Base-by-base conservation (phyloP, 768 basidiomycete genomes). In the Tulasnella sp. region DNA sequence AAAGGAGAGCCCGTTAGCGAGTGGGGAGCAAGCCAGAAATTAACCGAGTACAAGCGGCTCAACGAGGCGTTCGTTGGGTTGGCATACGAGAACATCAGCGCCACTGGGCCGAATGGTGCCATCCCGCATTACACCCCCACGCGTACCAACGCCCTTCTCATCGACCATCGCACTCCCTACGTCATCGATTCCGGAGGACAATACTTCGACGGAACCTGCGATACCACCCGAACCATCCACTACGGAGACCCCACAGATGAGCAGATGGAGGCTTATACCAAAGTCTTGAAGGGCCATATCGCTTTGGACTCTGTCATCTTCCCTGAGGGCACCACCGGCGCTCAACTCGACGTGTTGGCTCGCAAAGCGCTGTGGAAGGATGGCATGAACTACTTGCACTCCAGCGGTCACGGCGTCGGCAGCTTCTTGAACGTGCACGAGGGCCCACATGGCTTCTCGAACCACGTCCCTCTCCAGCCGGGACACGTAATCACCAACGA, bases 221-320 rank as follows among this genome's bases (percentile, higher is more conserved):
- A 87, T 79, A 86, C 85, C 29, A 86, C 86, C 0, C 82, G 85
- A 31, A 85, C 85, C 29, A 37, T 94, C 38, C 93, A 94, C 84
- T 93, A 96, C 81, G 94, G 95, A 54, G 88, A 90, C 29, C 93
- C 93, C 8, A 89, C 91, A n/a, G 78, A 85, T 19, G 91, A 94
- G 78, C 91, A 94, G 82, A 91, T 90, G 82, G 92, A 96, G 79
- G 95, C 97, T 0, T 99, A 90, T 83, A 99, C 97, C 38, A 87
- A 94, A 64, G 97, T 99, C 64, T 82, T 99, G 76, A 97, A 99
- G 83, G 97, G 96, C 8, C 97, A 99, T 84, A 97, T 99, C 79
- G 94, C 94, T 37, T 93, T 98, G 80, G 94, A 96, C 83, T 88
- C 86, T 78, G 91, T 92, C 8, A 86, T 95, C 40, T 99, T 97